Conservation (phyloP, 176 grass and related monocot genomes). For the Aegilops longissima region DNA sequence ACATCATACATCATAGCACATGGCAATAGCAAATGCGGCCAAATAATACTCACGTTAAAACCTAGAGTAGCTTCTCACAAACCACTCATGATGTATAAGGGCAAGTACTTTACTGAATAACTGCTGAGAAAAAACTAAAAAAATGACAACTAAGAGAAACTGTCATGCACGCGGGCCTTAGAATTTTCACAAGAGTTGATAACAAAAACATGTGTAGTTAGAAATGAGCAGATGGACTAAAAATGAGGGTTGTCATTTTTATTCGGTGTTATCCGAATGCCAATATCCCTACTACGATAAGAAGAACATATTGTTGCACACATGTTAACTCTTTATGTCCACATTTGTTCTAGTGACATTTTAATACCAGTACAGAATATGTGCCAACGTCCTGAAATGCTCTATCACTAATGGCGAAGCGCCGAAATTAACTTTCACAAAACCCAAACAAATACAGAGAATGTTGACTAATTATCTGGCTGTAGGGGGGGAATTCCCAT, state of each 20-base stretch:
- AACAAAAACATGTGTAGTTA: background rate
- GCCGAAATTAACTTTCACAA: slow-evolving; percentile 16
- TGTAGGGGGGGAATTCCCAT: slow-evolving; percentile 9
- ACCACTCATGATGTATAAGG: background rate
- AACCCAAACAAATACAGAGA: background rate
- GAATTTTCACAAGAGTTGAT: too few species aligned
- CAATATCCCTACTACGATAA: background rate
- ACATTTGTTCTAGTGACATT: slow-evolving; percentile 1
- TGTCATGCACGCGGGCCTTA: background rate
- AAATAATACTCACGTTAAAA: too few species aligned
- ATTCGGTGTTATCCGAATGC: slow-evolving; percentile 24
- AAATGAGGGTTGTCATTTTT: slow-evolving; percentile 18
- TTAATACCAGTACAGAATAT: slow-evolving; percentile 32
- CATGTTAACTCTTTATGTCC: slow-evolving; percentile 10
- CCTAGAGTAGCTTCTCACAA: background rate
- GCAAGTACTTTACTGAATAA: background rate
- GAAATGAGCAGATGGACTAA: background rate
- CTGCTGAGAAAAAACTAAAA: background rate
- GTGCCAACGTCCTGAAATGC: slow-evolving; percentile 6
- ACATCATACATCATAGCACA: background rate
- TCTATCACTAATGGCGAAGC: slow-evolving; percentile 12
- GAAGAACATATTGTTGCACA: slow-evolving; percentile 17
- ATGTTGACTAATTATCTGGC: slow-evolving; percentile 32
- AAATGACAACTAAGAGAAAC: background rate
- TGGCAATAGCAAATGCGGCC: background rate